Base-by-base conservation (phyloP, 2,329 filamentous ascomycete species). In the Setomelanomma holmii region DNA sequence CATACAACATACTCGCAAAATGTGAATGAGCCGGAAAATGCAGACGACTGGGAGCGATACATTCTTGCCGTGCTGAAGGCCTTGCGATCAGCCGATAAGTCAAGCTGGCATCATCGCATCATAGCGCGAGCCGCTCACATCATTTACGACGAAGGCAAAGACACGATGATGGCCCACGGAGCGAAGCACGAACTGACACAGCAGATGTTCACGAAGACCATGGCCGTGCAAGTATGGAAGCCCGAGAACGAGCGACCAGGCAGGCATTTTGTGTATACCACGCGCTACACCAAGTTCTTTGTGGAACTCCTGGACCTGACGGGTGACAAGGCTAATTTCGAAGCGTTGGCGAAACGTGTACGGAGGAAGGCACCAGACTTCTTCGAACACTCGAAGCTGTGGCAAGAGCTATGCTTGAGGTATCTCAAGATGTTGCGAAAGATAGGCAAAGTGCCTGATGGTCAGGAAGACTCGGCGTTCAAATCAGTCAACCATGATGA, bases 71-170 rank as follows among this genome's bases (percentile, higher is more conserved):
- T 87, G 0, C 72, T 88, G 42, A 84, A 83, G 62, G 79, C 79
- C 24, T 73, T 89, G 46, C 82, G 84, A 48, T 76, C 76, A 30
- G 91, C 91, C 55, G 93, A 97, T 75, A 96, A 96, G 78, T 89
- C 90, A 0, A 93, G 95, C 65, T 97, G 93, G 93, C 93, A 97
- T 68, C 93, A 97, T 72, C 89, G 93, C 17, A 92, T 97, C 77
- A 90, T 91, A 46, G 87, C 89, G 67, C 86, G 92, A 20, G 87
- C 84, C 56, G 86, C 86, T 5, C 82, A 83, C 58, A 79, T 88
- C 35, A 76, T 88, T 5, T 89, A 85, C 60, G 81, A 87, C 51
- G 82, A 83, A 35, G 71, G 76, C 2, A 78, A 79, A 41, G 78
- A 80, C 45, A 74, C 81, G n/a, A 64, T 79, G 60, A 79, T 82